These are phyloP conservation scores for Alternaria longipes DNA, from an alignment of 2,329 filamentous ascomycete species.

Conservation along the genomic window DNA sequence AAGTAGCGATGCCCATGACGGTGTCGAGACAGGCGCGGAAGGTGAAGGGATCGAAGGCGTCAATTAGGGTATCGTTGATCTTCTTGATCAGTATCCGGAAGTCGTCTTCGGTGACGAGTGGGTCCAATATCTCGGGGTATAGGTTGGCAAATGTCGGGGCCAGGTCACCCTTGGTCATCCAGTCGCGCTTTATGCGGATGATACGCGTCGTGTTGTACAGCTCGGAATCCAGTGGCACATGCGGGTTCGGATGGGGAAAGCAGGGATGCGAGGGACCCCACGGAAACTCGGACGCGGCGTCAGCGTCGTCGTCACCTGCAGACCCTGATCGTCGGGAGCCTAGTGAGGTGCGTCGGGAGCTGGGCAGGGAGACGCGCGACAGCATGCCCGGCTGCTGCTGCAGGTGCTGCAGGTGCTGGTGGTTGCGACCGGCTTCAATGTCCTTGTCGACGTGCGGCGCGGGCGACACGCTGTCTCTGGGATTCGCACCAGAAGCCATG, in stretches of 20 bases:
- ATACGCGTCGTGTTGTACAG: constrained; percentile 83
- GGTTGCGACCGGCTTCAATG: constrained; percentile 33
- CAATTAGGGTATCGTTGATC: constrained; percentile 78
- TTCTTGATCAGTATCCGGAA: constrained; percentile 84
- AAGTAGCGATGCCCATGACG: constrained; percentile 80
- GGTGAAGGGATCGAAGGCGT: constrained; percentile 82
- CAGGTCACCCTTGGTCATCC: constrained; percentile 87
- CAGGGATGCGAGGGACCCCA: constrained; percentile 97
- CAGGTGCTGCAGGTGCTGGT: too few species aligned
- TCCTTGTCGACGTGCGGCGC: constrained; percentile 30
- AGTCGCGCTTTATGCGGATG: constrained; percentile 90
- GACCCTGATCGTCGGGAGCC: constrained; percentile 28
- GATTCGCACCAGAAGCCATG: constrained; percentile 35
- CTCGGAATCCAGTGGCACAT: constrained; percentile 79
- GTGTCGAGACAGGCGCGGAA: constrained; percentile 81
- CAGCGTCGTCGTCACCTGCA: constrained; percentile 29
- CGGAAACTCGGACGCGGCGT: constrained; percentile 67
- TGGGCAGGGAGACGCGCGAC: constrained; percentile 38
- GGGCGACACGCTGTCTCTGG: constrained; percentile 21
- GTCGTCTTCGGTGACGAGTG: constrained; percentile 82
- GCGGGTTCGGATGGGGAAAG: constrained; percentile 90
- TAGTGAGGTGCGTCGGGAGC: constrained; percentile 41
- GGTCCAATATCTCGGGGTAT: constrained; percentile 94
- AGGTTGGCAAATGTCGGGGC: constrained; percentile 94
- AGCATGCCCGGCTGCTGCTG: constrained; percentile 10